These are phyloP conservation scores for Calonectria hawksworthii DNA, from an alignment of 2,329 filamentous ascomycete species.

Conservation along the genomic window DNA sequence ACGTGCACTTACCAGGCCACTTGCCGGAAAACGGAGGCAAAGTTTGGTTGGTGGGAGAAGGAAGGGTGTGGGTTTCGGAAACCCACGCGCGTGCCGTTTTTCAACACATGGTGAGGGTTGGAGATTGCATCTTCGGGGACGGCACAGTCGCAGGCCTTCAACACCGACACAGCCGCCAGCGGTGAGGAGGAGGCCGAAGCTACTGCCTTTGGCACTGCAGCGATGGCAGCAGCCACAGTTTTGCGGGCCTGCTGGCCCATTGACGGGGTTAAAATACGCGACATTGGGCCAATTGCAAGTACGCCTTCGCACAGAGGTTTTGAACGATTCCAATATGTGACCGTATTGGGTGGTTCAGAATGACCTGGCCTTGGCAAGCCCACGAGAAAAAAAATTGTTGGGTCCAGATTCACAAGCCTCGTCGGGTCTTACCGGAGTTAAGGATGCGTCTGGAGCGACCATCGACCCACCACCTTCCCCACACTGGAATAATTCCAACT, in stretches of 20 bases:
- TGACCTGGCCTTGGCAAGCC: not conserved
- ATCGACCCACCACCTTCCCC: not conserved
- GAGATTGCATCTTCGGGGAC: not conserved
- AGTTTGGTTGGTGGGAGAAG: not conserved
- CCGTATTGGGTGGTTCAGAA: not conserved
- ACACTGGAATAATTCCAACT: not conserved
- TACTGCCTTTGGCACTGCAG: not conserved
- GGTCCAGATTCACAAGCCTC: not conserved
- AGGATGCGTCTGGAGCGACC: not conserved
- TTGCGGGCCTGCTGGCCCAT: not conserved
- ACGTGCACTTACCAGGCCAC: not conserved
- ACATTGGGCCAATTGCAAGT: not conserved
- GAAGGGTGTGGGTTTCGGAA: not conserved
- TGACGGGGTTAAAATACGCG: not conserved
- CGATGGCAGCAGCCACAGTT: not conserved
- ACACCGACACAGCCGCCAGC: not conserved
- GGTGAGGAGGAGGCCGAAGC: not conserved
- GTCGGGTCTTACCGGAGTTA: not conserved
- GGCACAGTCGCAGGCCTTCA: not conserved
- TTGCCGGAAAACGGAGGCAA: not conserved
- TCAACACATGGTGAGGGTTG: not conserved
- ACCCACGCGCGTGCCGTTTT: not conserved
- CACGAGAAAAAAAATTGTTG: constrained; percentile 1
- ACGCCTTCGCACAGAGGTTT: not conserved
- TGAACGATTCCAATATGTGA: not conserved